Conservation (phyloP, 2,329 filamentous ascomycete genomes). For the Pseudogymnoascus sp. region DNA sequence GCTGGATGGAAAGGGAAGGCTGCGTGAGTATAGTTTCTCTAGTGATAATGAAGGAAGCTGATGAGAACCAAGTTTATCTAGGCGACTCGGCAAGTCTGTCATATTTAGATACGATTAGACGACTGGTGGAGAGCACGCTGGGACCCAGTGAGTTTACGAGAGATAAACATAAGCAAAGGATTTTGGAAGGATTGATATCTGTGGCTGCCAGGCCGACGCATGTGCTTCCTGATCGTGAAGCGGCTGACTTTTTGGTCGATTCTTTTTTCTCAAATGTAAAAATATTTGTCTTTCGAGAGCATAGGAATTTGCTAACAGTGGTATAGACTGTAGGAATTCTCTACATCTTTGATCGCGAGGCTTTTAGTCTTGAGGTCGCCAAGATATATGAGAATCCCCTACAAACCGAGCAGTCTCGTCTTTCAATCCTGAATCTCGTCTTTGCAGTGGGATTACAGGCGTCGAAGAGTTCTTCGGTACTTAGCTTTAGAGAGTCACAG, state of each 20-base stretch:
- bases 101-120: slow-evolving; percentile 22
- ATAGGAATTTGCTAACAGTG: background rate
- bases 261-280: slow-evolving; percentile 10
- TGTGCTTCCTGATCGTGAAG: slow-evolving; percentile 9
- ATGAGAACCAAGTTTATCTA: slow-evolving; percentile 14
- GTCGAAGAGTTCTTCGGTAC: slow-evolving; percentile 6
- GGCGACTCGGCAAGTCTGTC: slow-evolving; percentile 23
- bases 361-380: background rate
- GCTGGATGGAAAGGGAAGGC: slow-evolving; percentile 11
- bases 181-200: slow-evolving; percentile 19
- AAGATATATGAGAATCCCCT: slow-evolving; percentile 12
- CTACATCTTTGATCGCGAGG: slow-evolving; percentile 8
- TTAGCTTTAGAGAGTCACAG: background rate
- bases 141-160: slow-evolving; percentile 21
- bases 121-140: slow-evolving; percentile 20
- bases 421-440: slow-evolving; percentile 14
- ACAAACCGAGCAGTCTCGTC: slow-evolving; percentile 9
- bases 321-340: slow-evolving; percentile 9
- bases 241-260: slow-evolving; percentile 9
- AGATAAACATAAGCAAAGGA: slow-evolving; percentile 19
- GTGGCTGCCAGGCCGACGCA: slow-evolving; percentile 7
- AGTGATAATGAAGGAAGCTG: background rate
- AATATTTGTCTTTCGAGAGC: background rate
- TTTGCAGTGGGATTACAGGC: slow-evolving; percentile 14
- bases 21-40: background rate